phyloP scores from a whole-genome alignment of 225 moss, liverwort and hornwort genomes.

The Thuidium tamariscinum region DNA sequence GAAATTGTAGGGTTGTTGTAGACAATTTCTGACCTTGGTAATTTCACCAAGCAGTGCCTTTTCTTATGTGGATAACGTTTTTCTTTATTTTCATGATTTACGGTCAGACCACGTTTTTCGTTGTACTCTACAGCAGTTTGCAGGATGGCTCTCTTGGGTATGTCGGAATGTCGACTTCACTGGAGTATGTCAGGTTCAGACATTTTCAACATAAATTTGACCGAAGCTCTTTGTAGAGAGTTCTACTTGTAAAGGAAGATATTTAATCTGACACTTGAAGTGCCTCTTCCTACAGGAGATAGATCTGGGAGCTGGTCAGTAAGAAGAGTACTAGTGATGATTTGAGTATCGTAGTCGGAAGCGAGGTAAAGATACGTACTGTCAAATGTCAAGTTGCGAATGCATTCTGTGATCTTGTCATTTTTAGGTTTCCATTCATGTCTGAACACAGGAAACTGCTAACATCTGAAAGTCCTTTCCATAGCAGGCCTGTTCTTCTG shows the following conservation, averaged over 20 bases:
- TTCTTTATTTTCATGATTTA: background rate
- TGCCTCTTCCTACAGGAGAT: background rate
- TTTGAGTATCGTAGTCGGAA: background rate
- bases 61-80: background rate
- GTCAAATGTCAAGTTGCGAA: background rate
- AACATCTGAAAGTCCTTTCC: background rate
- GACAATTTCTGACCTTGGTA: background rate
- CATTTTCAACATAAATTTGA: background rate
- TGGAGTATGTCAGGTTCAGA: background rate
- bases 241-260: background rate
- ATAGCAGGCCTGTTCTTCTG: background rate
- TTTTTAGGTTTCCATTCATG: background rate
- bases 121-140: background rate
- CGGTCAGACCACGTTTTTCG: background rate
- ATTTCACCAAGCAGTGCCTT: background rate
- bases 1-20: constrained; percentile 2
- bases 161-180: background rate
- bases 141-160: background rate
- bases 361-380: background rate
- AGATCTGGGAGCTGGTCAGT: background rate
- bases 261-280: background rate
- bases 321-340: background rate
- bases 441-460: background rate
- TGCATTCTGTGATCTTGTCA: background rate
- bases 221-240: background rate